These are phyloP conservation scores for Eucalyptus lansdowneana DNA, from an alignment of 345 rosid species.

Conservation along the genomic window DNA sequence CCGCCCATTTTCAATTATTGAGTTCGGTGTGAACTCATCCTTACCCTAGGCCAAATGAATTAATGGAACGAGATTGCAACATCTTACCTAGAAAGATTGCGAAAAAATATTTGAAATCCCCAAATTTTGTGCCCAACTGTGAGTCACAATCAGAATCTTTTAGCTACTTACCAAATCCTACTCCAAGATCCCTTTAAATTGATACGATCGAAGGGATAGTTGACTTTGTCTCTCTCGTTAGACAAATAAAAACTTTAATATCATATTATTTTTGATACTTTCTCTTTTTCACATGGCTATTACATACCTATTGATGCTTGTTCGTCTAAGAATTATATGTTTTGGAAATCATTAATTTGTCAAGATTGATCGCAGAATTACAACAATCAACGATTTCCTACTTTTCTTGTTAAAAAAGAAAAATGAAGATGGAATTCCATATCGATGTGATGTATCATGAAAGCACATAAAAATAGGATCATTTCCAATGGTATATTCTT, in stretches of 20 bases:
- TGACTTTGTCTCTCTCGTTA: accelerated
- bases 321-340: not conserved
- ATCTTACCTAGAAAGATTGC: not conserved
- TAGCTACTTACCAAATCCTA: not conserved
- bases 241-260: not conserved
- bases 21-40: not conserved
- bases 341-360: not conserved
- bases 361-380: not conserved
- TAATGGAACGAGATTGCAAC: not conserved
- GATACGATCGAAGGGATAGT: accelerated
- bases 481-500: not conserved
- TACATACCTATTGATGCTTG: not conserved
- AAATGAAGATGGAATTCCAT: not conserved
- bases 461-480: not conserved
- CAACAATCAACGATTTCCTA: not conserved
- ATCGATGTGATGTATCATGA: not conserved
- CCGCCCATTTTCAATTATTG: not conserved
- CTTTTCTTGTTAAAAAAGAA: not conserved
- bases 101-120: not conserved
- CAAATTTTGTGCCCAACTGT: not conserved
- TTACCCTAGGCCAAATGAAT: not conserved
- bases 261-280: not conserved
- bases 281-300: not conserved
- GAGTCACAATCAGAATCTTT: not conserved
- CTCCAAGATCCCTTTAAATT: not conserved